Percentiles rank a stretch among this genome's conserved stretches.
Conservation (phyloP, 2,329 filamentous ascomycete species). For the Colletotrichum musicola region DNA sequence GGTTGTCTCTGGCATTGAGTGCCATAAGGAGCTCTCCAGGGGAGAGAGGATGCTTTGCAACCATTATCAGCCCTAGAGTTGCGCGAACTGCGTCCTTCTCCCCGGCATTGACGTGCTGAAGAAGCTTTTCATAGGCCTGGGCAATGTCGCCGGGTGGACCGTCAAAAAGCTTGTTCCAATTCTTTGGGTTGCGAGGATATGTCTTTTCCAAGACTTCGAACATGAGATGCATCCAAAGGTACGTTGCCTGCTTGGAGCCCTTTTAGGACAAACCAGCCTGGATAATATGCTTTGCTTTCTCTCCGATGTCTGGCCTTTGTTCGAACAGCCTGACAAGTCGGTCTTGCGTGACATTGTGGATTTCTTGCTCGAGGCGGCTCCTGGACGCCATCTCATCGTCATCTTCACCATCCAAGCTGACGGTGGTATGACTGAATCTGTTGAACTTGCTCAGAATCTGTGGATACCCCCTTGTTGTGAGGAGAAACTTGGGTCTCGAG, state of each 20-base stretch:
- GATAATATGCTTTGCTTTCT: neutral
- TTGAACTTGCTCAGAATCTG: neutral
- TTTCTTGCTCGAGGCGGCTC: neutral
- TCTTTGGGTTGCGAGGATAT: neutral
- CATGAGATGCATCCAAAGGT: conserved; percentile 11
- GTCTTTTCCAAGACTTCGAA: neutral
- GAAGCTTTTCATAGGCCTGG: neutral
- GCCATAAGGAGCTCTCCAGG: neutral
- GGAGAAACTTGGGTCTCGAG: neutral
- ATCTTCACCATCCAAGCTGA: neutral
- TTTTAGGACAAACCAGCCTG: neutral
- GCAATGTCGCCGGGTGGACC: neutral
- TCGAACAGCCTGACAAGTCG: neutral
- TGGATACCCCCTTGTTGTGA: neutral
- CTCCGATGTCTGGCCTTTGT: neutral
- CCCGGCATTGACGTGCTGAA: neutral
- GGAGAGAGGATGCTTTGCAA: neutral
- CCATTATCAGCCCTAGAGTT: neutral
- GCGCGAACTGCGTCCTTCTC: neutral
- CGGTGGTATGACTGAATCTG: neutral
- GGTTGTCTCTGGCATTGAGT: neutral
- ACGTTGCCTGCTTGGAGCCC: neutral
- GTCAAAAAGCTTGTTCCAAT: neutral
- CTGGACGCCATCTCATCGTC: neutral
- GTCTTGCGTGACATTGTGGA: neutral